Base-by-base conservation (phyloP, 2,329 filamentous ascomycete species). In the Pyrenochaeta sp. region DNA sequence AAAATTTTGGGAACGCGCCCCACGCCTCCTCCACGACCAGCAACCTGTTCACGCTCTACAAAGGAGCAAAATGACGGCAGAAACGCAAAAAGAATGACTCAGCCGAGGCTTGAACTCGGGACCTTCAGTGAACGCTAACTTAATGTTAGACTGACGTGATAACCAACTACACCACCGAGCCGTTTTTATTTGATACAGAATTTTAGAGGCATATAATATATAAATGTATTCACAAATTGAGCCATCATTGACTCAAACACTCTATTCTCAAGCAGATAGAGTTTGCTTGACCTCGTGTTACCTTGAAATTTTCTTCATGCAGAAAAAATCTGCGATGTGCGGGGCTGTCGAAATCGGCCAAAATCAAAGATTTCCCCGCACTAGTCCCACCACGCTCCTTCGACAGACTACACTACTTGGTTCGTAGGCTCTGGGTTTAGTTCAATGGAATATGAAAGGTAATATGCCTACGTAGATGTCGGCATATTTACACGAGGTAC, bases 121-220 rank as follows among this genome's bases (percentile, higher is more conserved):
- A 59, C 56, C 56, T 59, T 59, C 56, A 59, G 56, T 59, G 56
- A 59, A 59, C 44, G 28, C 9, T 30, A 19, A 19, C 19, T 39
- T n/a, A 24, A 43, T 79, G 78, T 79, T 79, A 80, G 77, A 79
- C 78, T 79, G 73, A 79, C 77, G 78, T 79, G 77, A 80, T 80
- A 78, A 79, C 77, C 78, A 79, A 79, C 78, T 80, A 80, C 78
- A 80, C 77, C 75, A 77, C 59, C 71, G 66, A 73, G 63, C 69
- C 72, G 50, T 39, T 32, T n/a, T 39, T 5, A 6, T 34, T 56
- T 48, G 50, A 51, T 60, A 50, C 1, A 48, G 10, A 28, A 24
- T 3, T 28, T 44, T 3, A 1, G 3, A 44, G 1, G 1, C 8
- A 9, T 25, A 27, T 9, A 30, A 46, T 13, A 46, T 28, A 39